Evolutionary conservation across 441 rosid genomes (phyloP).

Genomic region (Populus trichocarpa): DNA sequence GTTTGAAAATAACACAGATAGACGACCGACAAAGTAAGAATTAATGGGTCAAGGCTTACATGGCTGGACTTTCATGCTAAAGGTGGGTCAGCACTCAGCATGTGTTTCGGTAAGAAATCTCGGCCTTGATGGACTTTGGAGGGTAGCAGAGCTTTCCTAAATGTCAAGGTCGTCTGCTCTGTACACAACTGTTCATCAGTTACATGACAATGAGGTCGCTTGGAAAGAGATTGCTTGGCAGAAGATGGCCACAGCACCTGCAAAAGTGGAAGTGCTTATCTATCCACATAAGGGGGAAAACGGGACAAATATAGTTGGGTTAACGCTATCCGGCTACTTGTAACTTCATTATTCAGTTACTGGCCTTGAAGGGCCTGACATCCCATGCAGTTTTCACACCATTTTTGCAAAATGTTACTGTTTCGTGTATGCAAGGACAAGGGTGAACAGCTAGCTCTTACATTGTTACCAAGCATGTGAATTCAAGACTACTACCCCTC

Average conservation of each 20-base stretch:
- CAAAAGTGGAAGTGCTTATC: neutral
- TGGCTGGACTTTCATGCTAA: neutral
- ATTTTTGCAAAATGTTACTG: neutral
- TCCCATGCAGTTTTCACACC: neutral
- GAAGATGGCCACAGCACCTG: neutral
- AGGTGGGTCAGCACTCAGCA: neutral
- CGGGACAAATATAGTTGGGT: neutral
- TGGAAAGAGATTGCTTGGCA: neutral
- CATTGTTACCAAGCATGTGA: neutral
- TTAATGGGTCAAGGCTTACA: neutral
- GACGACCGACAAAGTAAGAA: neutral
- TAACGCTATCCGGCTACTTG: neutral
- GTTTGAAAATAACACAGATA: too few species aligned
- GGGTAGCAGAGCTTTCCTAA: neutral
- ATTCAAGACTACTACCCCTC: too few species aligned
- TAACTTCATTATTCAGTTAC: neutral
- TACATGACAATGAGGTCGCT: neutral
- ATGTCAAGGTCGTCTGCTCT: slow-evolving; percentile 6
- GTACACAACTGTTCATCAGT: neutral
- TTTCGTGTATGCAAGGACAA: neutral
- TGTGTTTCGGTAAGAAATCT: neutral
- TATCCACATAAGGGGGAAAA: too few species aligned
- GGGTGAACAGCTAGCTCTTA: neutral
- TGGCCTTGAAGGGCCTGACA: neutral
- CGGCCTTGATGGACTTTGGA: neutral